Percentiles rank a stretch among this genome's conserved stretches.
phyloP scores from a whole-genome alignment of 2,329 filamentous ascomycete genomes.

The Daldinia sp. region DNA sequence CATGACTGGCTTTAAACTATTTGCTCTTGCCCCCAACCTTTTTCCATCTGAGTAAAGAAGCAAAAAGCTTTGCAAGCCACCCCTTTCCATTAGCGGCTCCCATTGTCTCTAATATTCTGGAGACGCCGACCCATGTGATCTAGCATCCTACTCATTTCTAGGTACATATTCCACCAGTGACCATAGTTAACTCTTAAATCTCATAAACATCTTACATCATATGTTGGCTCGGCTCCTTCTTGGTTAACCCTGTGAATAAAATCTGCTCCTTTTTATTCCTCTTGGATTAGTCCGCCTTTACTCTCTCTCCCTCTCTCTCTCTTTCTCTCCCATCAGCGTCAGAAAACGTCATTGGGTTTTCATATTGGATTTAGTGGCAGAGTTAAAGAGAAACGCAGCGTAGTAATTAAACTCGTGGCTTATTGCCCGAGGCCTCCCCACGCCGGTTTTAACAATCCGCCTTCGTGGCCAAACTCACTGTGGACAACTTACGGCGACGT shows the following conservation, averaged over 20 bases:
- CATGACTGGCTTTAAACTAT: conserved; percentile 31
- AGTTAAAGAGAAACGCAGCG: conserved; percentile 11
- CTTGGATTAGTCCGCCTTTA: conserved; percentile 25
- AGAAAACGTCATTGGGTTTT: conserved; percentile 1
- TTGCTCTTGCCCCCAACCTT: conserved; percentile 26
- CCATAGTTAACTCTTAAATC: conserved; percentile 34
- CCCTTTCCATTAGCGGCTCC: conserved; percentile 32
- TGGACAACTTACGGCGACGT: conserved; percentile 13
- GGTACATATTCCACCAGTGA: conserved; percentile 31
- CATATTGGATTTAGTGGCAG: conserved; percentile 17
- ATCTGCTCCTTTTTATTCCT: conserved; percentile 35
- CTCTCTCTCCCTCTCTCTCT: background rate
- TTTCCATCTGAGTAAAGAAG: conserved; percentile 16
- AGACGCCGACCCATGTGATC: conserved; percentile 38
- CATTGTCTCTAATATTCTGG: conserved; percentile 35
- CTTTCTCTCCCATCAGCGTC: background rate
- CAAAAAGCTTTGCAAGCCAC: conserved; percentile 33
- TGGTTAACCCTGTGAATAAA: conserved; percentile 21
- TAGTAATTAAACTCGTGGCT: conserved; percentile 22
- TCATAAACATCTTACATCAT: conserved; percentile 37
- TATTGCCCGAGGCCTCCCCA: conserved; percentile 23
- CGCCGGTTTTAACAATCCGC: conserved; percentile 7
- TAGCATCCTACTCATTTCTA: conserved; percentile 30
- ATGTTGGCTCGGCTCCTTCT: conserved; percentile 30
- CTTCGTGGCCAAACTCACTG: no score